Conservation (phyloP, 257 asterid species). For the Solanum sitiens region DNA sequence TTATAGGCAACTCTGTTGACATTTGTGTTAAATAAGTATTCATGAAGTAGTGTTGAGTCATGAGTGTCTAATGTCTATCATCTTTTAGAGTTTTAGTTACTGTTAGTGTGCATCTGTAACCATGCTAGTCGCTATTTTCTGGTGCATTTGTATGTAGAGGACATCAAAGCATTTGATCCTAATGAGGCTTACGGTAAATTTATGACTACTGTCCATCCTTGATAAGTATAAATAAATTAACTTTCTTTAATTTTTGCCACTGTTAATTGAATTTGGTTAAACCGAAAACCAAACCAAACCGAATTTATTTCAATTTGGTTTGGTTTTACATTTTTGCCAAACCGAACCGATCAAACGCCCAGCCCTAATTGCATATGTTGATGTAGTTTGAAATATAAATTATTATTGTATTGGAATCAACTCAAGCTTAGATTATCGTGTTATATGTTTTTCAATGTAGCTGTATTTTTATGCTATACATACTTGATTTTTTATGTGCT, state of each 20-base stretch:
- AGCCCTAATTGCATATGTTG: not conserved
- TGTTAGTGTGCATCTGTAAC: conserved; percentile 53
- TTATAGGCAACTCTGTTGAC: not conserved
- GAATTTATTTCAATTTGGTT: too few species aligned
- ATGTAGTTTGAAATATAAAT: not conserved
- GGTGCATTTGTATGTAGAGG: conserved; percentile 63
- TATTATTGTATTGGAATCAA: not conserved
- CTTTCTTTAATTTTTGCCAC: not conserved
- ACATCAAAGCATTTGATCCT: conserved; percentile 88
- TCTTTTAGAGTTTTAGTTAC: not conserved
- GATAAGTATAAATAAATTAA: too few species aligned
- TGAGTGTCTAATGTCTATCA: not conserved
- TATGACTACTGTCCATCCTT: not conserved
- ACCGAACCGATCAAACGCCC: not conserved
- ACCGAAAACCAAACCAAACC: too few species aligned
- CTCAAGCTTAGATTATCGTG: not conserved
- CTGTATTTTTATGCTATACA: not conserved
- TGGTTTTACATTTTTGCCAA: too few species aligned
- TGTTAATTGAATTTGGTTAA: not conserved
- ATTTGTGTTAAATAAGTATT: not conserved
- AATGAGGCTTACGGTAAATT: conserved; percentile 74
- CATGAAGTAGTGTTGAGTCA: not conserved
- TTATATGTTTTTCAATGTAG: not conserved
- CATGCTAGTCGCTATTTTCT: conserved; percentile 89
- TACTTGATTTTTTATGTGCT: not conserved